Conservation (phyloP, 768 basidiomycete genomes). For the Collybia nuda region DNA sequence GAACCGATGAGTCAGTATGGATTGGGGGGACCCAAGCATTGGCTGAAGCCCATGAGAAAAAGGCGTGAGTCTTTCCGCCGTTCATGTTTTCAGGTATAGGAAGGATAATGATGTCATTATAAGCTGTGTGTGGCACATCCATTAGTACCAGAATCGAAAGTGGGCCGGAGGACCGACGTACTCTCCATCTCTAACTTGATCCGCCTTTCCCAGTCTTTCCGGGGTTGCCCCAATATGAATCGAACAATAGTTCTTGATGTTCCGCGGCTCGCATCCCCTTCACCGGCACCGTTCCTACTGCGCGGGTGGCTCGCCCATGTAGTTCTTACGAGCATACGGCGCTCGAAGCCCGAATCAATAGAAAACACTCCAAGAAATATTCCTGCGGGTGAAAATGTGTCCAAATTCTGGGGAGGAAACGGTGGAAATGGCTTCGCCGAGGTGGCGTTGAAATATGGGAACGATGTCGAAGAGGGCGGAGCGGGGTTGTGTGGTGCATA, state of each 20-base stretch:
- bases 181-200: conserved; percentile 90
- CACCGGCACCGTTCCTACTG: conserved; percentile 71
- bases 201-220: conserved; percentile 74
- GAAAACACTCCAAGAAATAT: conserved; percentile 90
- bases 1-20: conserved; percentile 46
- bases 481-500: conserved; percentile 30
- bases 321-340: conserved; percentile 82
- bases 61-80: conserved; percentile 86
- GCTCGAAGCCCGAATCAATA: conserved; percentile 80
- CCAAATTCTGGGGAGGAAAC: conserved; percentile 77
- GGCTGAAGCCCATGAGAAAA: conserved; percentile 90
- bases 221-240: conserved; percentile 86
- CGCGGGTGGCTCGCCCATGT: conserved; percentile 87
- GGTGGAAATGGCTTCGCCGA: conserved; percentile 28
- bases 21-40: conserved; percentile 90
- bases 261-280: conserved; percentile 67
- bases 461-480: conserved; percentile 35
- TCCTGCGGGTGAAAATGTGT: conserved; percentile 77
- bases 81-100: conserved; percentile 96
- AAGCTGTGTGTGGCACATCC: conserved; percentile 42
- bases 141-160: too few relatives aligned
- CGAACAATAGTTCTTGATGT: conserved; percentile 85
- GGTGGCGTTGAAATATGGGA: conserved; percentile 38
- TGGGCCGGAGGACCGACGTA: conserved; percentile 32
- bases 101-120: conserved; percentile 83